A percentile compares a stretch with the other conserved stretches of the same genome.
Conservation (phyloP, 2,329 filamentous ascomycete genomes). For the Pseudohalonectria lignicola region DNA sequence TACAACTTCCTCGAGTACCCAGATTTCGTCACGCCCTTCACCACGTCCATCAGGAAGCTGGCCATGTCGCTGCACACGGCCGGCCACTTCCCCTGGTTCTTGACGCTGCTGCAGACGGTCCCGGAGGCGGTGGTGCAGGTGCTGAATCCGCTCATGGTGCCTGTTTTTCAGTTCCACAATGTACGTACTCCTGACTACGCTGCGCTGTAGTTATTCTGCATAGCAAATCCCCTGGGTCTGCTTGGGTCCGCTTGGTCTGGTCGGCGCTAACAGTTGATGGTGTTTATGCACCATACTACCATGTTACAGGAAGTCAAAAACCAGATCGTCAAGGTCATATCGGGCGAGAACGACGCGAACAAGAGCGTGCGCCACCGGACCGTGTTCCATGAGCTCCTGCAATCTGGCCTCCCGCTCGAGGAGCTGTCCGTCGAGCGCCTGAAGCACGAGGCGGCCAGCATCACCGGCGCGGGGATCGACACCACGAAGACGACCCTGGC, state of each 20-base stretch:
- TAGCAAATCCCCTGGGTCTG: neutral
- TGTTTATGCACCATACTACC: neutral
- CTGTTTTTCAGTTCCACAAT: neutral
- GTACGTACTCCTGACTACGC: too few relatives aligned
- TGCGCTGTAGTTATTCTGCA: too few relatives aligned
- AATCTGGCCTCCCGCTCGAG: constrained; percentile 13
- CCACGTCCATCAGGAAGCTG: constrained; percentile 13
- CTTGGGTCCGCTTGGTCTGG: neutral
- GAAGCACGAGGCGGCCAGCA: constrained; percentile 16
- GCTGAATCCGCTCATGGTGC: neutral
- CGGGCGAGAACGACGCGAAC: constrained; percentile 5
- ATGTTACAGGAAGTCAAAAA: neutral
- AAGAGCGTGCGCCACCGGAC: constrained; percentile 12
- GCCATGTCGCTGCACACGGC: constrained; percentile 14
- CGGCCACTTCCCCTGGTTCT: constrained; percentile 16
- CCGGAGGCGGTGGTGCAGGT: constrained; percentile 9
- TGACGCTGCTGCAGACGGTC: constrained; percentile 13
- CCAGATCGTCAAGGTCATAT: neutral
- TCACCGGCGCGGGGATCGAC: constrained; percentile 16
- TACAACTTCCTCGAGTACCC: constrained; percentile 17
- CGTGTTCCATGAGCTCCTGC: constrained; percentile 17
- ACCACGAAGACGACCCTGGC: constrained; percentile 10
- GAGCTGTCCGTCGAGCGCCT: constrained; percentile 18
- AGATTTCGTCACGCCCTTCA: constrained; percentile 13
- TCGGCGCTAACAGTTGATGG: too few relatives aligned